Percentiles rank a stretch among this genome's conserved stretches.
Evolutionary conservation across 345 rosid species (phyloP).

Genomic region (Litchi chinensis): DNA sequence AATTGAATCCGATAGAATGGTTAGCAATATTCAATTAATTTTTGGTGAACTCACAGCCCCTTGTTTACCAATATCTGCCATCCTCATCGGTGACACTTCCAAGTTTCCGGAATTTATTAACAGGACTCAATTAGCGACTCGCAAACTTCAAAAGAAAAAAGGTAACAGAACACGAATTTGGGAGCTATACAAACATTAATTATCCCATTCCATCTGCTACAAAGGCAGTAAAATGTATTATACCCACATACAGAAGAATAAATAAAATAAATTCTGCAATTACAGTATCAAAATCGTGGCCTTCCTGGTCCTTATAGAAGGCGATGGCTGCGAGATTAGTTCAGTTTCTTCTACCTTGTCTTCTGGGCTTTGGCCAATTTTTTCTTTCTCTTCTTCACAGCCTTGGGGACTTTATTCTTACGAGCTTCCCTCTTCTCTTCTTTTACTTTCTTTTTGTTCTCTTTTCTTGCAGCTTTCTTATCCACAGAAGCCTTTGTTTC

Average conservation of each 20-base stretch:
- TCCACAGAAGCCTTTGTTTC: constrained; percentile 40
- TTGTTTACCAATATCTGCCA: neutral
- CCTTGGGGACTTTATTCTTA: constrained; percentile 84
- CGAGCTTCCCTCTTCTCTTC: constrained; percentile 93
- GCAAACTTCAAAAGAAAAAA: too few relatives aligned
- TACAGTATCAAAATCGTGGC: constrained; percentile 2
- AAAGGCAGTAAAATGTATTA: neutral
- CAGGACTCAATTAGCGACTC: too few relatives aligned
- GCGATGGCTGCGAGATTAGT: neutral
- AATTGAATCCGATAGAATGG: too few relatives aligned
- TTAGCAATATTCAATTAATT: too few relatives aligned
- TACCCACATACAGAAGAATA: neutral
- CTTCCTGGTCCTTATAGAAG: neutral
- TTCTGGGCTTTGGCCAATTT: constrained; percentile 73
- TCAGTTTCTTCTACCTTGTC: constrained; percentile 45
- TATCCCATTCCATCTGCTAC: neutral
- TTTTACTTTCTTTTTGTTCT: constrained; percentile 92
- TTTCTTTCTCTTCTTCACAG: constrained; percentile 87
- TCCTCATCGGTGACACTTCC: neutral
- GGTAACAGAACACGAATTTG: neutral
- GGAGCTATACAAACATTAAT: neutral
- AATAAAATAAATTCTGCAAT: neutral
- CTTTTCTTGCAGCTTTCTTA: constrained; percentile 88
- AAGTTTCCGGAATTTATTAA: too few relatives aligned
- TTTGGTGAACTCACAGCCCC: too few relatives aligned